Conservation (phyloP, 495 filamentous ascomycete species). For the Filosporella fistucella region DNA sequence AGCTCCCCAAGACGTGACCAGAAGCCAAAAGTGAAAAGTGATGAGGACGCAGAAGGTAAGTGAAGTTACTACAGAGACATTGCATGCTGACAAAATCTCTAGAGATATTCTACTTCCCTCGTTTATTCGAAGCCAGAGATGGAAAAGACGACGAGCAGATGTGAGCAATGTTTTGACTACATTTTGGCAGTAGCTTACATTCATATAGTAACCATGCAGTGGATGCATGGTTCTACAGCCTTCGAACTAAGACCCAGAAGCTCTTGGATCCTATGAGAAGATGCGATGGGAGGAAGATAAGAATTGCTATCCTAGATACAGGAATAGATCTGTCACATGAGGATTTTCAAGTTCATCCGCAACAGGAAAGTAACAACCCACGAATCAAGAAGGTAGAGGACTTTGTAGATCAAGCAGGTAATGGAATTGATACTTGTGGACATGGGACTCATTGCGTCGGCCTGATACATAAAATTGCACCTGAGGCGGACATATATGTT, state of each 20-base stretch:
- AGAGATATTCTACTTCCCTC: no score
- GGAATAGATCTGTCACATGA: slow-evolving; percentile 13
- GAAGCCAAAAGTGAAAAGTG: no score
- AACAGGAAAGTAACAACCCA: no score
- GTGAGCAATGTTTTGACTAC: neutral
- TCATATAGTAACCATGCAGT: neutral
- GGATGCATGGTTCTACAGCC: slow-evolving; percentile 1
- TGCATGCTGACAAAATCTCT: no score
- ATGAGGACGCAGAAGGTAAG: no score
- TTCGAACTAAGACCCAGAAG: neutral
- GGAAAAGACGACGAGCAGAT: slow-evolving; percentile 2
- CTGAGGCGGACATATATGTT: slow-evolving; percentile 16
- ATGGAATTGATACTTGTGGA: slow-evolving; percentile 11
- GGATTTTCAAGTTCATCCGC: neutral
- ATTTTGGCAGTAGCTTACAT: neutral
- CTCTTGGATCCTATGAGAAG: neutral
- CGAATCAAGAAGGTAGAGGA: slow-evolving; percentile 1
- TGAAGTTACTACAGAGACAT: no score
- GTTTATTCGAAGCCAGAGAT: neutral
- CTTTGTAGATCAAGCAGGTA: neutral
- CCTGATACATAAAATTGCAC: slow-evolving; percentile 7
- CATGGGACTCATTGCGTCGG: slow-evolving; percentile 16
- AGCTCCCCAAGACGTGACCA: no score
- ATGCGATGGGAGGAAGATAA: slow-evolving; percentile 1
- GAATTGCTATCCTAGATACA: slow-evolving; percentile 21